phyloP scores from a whole-genome alignment of 306 rosid genomes.

The Abrus precatorius region DNA sequence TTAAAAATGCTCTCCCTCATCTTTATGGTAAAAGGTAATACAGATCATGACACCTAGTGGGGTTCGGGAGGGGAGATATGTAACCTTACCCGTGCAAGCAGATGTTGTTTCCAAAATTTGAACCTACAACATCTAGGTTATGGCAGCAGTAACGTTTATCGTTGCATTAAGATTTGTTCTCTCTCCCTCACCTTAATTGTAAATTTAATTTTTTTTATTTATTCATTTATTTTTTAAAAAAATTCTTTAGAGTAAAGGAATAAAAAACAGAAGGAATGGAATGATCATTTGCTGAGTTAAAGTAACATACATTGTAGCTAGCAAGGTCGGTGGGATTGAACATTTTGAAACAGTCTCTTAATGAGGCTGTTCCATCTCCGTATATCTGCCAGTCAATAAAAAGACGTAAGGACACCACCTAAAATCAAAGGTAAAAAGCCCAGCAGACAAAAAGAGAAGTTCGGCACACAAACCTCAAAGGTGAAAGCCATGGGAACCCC shows the following conservation, averaged over 20 bases:
- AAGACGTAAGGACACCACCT: slow-evolving; percentile 27
- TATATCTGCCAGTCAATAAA: slow-evolving; percentile 71
- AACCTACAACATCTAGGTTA: not conserved
- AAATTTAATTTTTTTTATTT: not conserved
- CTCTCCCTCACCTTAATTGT: slow-evolving; percentile 27
- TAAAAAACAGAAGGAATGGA: not conserved
- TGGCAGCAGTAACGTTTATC: not conserved
- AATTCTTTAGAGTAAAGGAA: not conserved
- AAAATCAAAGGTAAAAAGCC: slow-evolving; percentile 34
- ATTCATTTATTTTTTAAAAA: not conserved
- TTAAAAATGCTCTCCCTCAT: not conserved
- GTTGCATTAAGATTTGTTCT: not conserved
- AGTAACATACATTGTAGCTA: slow-evolving; percentile 75
- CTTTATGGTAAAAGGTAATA: not conserved
- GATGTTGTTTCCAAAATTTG: not conserved
- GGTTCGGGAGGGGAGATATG: not conserved
- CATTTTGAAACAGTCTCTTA: slow-evolving; percentile 94
- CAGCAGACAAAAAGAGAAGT: not conserved
- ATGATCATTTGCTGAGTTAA: slow-evolving; percentile 15
- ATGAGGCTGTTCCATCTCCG: slow-evolving; percentile 82
- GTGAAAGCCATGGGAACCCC: slow-evolving; percentile 96
- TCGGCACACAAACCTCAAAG: slow-evolving; percentile 80
- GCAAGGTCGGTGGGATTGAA: slow-evolving; percentile 82
- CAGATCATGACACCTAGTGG: not conserved
- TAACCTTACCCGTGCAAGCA: not conserved